A percentile compares a stretch with the other conserved stretches of the same genome.
These are phyloP conservation scores for Chlorella sp. DNA, from an alignment of 139 green algal genomes.

Conservation along the genomic window DNA sequence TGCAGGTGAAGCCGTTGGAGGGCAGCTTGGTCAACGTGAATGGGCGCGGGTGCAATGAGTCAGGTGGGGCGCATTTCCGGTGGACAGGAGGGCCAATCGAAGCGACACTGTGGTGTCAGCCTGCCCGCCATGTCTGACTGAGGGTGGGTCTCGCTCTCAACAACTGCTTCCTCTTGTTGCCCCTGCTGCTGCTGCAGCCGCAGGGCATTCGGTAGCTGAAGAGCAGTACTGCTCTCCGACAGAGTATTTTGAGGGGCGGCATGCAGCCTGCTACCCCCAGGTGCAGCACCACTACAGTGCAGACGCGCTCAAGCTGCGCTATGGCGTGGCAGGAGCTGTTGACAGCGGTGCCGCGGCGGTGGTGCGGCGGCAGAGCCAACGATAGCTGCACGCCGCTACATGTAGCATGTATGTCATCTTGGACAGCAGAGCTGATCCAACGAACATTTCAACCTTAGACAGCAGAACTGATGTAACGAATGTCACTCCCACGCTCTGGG, in stretches of 20 bases:
- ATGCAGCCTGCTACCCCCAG: slow-evolving; percentile 11
- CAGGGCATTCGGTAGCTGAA: neutral
- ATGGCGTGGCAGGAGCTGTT: neutral
- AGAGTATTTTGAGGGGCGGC: slow-evolving; percentile 6
- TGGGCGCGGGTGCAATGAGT: slow-evolving; percentile 20
- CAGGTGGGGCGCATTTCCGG: neutral
- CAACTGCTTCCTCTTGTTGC: neutral
- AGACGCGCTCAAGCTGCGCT: slow-evolving; percentile 12
- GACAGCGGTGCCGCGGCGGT: neutral
- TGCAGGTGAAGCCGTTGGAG: slow-evolving; percentile 28
- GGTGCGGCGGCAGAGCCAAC: neutral
- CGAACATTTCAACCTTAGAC: too few species aligned
- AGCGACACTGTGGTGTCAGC: neutral
- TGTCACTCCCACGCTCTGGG: too few species aligned
- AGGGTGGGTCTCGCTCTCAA: too few species aligned
- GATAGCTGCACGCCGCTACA: neutral
- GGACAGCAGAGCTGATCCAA: too few species aligned
- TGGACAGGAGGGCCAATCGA: neutral
- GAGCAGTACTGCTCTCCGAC: slow-evolving; percentile 24
- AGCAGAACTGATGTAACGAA: too few species aligned
- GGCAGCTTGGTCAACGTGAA: slow-evolving; percentile 33
- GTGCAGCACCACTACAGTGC: slow-evolving; percentile 20
- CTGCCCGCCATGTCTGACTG: neutral
- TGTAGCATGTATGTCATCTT: too few species aligned
- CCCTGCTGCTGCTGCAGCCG: neutral